These are phyloP conservation scores for Debaryomyces fabryi DNA, from an alignment of 1,139 yeast species.

Conservation along the genomic window DNA sequence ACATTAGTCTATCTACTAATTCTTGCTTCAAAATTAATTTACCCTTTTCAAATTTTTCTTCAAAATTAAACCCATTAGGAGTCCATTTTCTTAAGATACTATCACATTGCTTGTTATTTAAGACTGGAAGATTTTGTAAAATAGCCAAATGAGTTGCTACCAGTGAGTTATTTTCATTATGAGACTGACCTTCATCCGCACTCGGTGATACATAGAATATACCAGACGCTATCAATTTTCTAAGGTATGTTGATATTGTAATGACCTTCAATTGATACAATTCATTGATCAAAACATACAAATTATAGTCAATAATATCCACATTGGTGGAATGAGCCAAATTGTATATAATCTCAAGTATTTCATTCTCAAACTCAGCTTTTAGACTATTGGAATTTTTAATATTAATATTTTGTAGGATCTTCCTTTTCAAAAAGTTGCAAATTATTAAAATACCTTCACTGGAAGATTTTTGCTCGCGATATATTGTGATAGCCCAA, in stretches of 20 bases:
- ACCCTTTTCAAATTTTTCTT: conserved; percentile 33
- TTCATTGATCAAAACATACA: conserved; percentile 59
- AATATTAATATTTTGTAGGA: conserved; percentile 26
- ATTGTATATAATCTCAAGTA: conserved; percentile 53
- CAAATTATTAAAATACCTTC: conserved; percentile 42
- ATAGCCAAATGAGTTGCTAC: conserved; percentile 51
- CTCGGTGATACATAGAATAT: conserved; percentile 56
- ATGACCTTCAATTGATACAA: conserved; percentile 54
- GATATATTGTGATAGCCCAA: conserved; percentile 53
- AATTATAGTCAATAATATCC: conserved; percentile 29
- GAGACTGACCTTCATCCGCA: conserved; percentile 1
- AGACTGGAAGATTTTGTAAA: conserved; percentile 55
- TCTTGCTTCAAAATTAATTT: conserved; percentile 26
- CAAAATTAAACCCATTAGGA: conserved; percentile 35
- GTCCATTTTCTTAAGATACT: conserved; percentile 50
- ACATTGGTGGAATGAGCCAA: conserved; percentile 37
- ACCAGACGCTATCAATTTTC: conserved; percentile 84
- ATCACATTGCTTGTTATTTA: conserved; percentile 54
- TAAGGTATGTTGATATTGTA: conserved; percentile 66
- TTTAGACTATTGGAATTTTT: conserved; percentile 31
- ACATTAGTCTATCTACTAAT: conserved; percentile 29
- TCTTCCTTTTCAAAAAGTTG: conserved; percentile 40
- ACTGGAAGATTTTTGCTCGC: conserved; percentile 31
- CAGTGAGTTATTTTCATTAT: conserved; percentile 23
- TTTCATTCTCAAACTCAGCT: conserved; percentile 51